Base-by-base conservation (phyloP, 176 grass and related monocot species). In the Musa troglodytarum region DNA sequence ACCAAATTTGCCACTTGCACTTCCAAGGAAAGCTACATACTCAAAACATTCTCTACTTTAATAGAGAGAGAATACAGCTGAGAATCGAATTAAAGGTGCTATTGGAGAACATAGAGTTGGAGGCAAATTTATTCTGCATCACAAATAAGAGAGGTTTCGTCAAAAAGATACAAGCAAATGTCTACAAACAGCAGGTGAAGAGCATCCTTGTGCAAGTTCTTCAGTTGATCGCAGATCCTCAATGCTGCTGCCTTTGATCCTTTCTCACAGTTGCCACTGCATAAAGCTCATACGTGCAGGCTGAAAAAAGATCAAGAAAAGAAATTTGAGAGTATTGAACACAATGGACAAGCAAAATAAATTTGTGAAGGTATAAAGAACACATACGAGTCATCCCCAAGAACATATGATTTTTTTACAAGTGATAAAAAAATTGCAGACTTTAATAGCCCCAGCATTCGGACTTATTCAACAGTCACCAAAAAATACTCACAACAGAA, bases 211-310 rank as follows among this genome's bases (percentile, higher is more conserved):
- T 52, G 69, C 19, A 52, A 53, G 23, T 53, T 53, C 49, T 72
- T 72, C 2, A n/a, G 43, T 20, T 52, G 19, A 51, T n/a, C 17
- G 11, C 17, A 58, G 19, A 51, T 2, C 0, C 13, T 49, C 26
- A 50, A 11, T 22, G 54, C 49, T 26, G 57, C 59, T 14, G 59
- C 61, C 49, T 77, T 10, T 65, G 12, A 24, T 65, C 75, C 75
- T 65, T 75, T 59, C 54, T 77, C 49, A 14, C 49, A 14, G 61
- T 65, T 8, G 75, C 75, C 34, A 65, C 75, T 53, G 75, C 43
- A 53, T 77, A 77, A 17, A 77, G 43, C 22, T 77, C 75, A 9
- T 77, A 77, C 58, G 26, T 49, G 61, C 75, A 77, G 2, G 57
- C 75, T 77, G 75, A 20, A 75, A 52, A 25, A 28, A 2, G 4